Conservation (phyloP, 176 grass and related monocot species). For the Phragmites australis region DNA sequence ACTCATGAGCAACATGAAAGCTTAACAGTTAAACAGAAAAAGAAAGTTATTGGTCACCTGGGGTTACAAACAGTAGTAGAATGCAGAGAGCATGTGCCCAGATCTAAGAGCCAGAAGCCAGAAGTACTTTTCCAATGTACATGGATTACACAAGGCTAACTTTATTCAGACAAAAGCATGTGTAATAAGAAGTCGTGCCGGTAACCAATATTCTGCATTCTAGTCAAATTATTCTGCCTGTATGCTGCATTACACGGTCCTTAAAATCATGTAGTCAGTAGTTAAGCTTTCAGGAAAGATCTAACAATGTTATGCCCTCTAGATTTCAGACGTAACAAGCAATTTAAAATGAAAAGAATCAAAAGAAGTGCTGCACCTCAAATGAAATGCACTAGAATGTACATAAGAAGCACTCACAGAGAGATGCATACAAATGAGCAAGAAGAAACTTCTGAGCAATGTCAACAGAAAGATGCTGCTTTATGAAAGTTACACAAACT, state of each 20-base stretch:
- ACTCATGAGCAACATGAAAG: slow-evolving; percentile 3
- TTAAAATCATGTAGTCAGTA: background rate
- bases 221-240: background rate
- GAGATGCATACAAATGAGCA: slow-evolving; percentile 25
- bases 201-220: background rate
- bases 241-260: background rate
- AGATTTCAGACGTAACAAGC: slow-evolving; percentile 5
- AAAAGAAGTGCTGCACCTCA: background rate
- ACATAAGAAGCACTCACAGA: slow-evolving; percentile 16
- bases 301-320: background rate
- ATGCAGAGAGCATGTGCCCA: background rate
- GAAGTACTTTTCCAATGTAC: slow-evolving; percentile 14
- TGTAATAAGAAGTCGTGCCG: background rate
- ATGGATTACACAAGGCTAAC: slow-evolving; percentile 22
- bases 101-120: background rate
- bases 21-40: background rate
- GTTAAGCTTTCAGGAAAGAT: background rate
- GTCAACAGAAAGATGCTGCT: slow-evolving; percentile 53
- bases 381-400: background rate
- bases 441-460: slow-evolving; percentile 50
- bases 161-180: slow-evolving; percentile 19
- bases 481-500: slow-evolving; percentile 47
- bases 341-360: slow-evolving; percentile 35
- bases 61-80: background rate
- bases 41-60: background rate